Base-by-base conservation (phyloP, 2,329 filamentous ascomycete genomes). In the Incumbomyces delicatus region DNA sequence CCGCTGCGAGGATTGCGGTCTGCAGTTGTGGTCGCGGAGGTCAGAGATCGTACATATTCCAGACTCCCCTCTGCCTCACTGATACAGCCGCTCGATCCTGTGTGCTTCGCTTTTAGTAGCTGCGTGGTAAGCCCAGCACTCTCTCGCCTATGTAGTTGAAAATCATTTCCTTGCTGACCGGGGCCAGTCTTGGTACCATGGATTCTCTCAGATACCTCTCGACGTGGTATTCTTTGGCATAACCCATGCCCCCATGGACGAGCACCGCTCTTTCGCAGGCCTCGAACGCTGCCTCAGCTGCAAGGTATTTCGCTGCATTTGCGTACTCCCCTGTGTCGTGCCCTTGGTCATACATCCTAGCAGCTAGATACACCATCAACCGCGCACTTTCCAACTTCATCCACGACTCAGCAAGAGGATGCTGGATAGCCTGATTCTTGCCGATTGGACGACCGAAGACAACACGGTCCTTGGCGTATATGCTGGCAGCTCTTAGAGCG, bases 331-430 rank as follows among this genome's bases (percentile, higher is more conserved):
- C 75, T 2, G 72, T 65, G 2, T 68, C 64, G 53, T 76, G 66
- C 39, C 69, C 72, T 2, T 64, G 62, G 59, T 81, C 77, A 54
- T 79, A 81, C 13, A 80, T 61, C 16, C 69, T 63, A 2, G 77
- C 74, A 1, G 77, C 77, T 51, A 80, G 76, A 55, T 80, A 80
- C 0, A 77, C 80, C 0, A 75, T 73, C 36, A 78, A 59, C 52
- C 80, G 78, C 2, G 77, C 77, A 0, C 76, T 76, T 59, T 81
- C 77, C 3, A 81, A 69, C 45, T 73, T 68, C 77, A 80, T 80
- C 50, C 73, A 80, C 1, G 75, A 75, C 44, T 71, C 68, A 0
- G 77, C 76, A 5, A 80, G 65, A 0, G 77, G 76, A 58, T 80
- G 76, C 16, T 75, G 68, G 8, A 80, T 76, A 0, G 70, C 76